Conservation (phyloP, 1,139 yeast species). For the Diutina scorzettiae region DNA sequence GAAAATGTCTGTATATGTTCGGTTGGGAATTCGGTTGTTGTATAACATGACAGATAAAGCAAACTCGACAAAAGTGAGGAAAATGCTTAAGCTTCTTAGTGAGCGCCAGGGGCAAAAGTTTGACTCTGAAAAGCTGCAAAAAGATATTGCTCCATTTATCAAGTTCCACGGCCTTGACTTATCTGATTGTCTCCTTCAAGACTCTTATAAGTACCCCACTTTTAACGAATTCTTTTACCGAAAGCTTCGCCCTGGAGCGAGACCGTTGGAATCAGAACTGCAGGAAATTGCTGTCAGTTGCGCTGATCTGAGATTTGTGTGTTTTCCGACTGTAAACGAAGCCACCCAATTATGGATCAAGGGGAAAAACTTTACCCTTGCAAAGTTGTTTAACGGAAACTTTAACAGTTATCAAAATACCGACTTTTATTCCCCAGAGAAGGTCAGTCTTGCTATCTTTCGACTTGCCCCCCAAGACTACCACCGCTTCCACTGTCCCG, state of each 20-base stretch:
- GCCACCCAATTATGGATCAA: conserved; percentile 87
- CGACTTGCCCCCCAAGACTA: conserved; percentile 95
- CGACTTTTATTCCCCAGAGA: conserved; percentile 22
- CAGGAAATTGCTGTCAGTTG: conserved; percentile 54
- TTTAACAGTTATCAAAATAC: conserved; percentile 36
- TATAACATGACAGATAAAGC: conserved; percentile 63
- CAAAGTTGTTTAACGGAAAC: conserved; percentile 50
- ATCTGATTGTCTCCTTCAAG: conserved; percentile 47
- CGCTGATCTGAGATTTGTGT: conserved; percentile 82
- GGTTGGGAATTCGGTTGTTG: conserved; percentile 74
- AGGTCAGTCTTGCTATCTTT: conserved; percentile 65
- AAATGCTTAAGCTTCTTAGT: conserved; percentile 50
- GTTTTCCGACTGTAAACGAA: conserved; percentile 44
- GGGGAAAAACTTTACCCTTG: conserved; percentile 64
- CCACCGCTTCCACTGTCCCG: conserved; percentile 87
- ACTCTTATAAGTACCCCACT: conserved; percentile 41
- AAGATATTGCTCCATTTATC: conserved; percentile 65
- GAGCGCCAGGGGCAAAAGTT: conserved; percentile 77
- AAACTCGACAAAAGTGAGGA: conserved; percentile 42
- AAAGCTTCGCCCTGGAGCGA: conserved; percentile 55
- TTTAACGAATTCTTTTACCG: conserved; percentile 89
- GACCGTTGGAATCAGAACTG: conserved; percentile 53
- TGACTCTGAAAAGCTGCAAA: conserved; percentile 54
- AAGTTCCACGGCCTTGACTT: conserved; percentile 70
- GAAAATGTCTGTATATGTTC: conserved; percentile 79